A percentile compares a stretch with the other conserved stretches of the same genome.
Conservation (phyloP, 2,329 filamentous ascomycete genomes). For the Intubia oerlemansii region DNA sequence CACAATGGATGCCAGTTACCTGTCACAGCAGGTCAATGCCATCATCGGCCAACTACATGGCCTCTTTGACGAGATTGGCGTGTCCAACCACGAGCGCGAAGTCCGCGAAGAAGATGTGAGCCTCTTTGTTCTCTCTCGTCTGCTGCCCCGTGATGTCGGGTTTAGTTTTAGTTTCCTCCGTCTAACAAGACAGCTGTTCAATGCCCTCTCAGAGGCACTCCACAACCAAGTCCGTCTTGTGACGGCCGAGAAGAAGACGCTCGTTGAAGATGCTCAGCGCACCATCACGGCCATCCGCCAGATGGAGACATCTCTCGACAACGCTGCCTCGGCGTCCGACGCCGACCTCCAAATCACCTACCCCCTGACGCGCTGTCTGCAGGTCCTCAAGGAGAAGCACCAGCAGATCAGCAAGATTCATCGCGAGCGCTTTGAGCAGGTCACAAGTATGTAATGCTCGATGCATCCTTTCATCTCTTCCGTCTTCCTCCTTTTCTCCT, state of each 20-base stretch:
- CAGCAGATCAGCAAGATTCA: conserved; percentile 60
- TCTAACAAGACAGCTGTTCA: conserved; percentile 48
- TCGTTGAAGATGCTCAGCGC: conserved; percentile 75
- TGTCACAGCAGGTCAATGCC: conserved; percentile 85
- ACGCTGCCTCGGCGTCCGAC: conserved; percentile 31
- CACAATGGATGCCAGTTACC: conserved; percentile 70
- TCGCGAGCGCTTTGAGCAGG: conserved; percentile 82
- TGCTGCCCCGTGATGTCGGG: too few relatives aligned
- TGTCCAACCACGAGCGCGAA: conserved; percentile 84
- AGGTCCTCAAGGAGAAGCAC: conserved; percentile 70
- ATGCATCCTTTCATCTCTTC: too few relatives aligned
- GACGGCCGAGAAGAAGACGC: conserved; percentile 67
- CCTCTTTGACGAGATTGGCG: conserved; percentile 92
- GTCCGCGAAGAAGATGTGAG: conserved; percentile 70
- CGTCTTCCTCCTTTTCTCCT: too few relatives aligned
- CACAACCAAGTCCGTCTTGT: conserved; percentile 77
- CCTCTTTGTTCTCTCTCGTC: conserved; percentile 1
- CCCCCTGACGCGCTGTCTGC: conserved; percentile 62
- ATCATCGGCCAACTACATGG: conserved; percentile 87
- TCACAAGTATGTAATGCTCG: conserved; percentile 52
- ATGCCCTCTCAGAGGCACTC: conserved; percentile 74
- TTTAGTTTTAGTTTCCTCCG: conserved; percentile 4
- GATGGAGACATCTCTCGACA: conserved; percentile 80
- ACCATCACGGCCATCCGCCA: conserved; percentile 75
- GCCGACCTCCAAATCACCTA: conserved; percentile 48